phyloP scores from a whole-genome alignment of 192 early-diverging fungal genomes.

The Coemansia sp. region DNA sequence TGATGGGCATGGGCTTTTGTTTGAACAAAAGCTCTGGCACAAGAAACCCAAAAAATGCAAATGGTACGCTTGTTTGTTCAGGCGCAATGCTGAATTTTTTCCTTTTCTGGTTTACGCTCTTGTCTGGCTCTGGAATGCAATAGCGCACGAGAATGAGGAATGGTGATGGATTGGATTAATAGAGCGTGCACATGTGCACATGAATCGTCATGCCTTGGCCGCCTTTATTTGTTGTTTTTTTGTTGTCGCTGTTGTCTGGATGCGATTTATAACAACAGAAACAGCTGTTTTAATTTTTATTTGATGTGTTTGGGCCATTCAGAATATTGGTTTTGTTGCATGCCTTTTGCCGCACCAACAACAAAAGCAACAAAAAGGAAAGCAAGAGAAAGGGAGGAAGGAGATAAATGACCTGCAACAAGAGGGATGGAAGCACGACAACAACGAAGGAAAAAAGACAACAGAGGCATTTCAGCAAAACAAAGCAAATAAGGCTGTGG shows the following conservation, averaged over 20 bases:
- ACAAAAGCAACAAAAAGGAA: not conserved
- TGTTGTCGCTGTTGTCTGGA: not conserved
- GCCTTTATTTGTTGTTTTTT: constrained; percentile 1
- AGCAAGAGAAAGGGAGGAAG: not conserved
- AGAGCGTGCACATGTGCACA: constrained; percentile 12
- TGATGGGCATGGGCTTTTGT: too few relatives aligned
- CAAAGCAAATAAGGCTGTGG: not conserved
- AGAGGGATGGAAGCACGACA: not conserved
- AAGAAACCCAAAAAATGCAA: not conserved
- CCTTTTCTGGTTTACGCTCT: not conserved
- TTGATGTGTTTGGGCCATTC: not conserved
- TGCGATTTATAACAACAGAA: not conserved
- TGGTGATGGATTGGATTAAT: constrained; percentile 3
- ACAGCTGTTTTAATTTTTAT: not conserved
- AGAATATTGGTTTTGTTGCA: not conserved
- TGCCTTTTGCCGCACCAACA: not conserved
- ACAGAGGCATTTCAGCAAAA: not conserved
- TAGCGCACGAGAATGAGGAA: constrained; percentile 7
- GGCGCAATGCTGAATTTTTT: too few relatives aligned
- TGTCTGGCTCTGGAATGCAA: constrained; percentile 7
- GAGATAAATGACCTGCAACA: constrained; percentile 4
- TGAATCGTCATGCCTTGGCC: constrained; percentile 14
- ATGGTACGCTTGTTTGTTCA: not conserved
- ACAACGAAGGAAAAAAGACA: constrained; percentile 1
- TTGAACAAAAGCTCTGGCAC: not conserved